Base-by-base conservation (phyloP, 2,329 filamentous ascomycete species). In the Amauroascus verrucosus region DNA sequence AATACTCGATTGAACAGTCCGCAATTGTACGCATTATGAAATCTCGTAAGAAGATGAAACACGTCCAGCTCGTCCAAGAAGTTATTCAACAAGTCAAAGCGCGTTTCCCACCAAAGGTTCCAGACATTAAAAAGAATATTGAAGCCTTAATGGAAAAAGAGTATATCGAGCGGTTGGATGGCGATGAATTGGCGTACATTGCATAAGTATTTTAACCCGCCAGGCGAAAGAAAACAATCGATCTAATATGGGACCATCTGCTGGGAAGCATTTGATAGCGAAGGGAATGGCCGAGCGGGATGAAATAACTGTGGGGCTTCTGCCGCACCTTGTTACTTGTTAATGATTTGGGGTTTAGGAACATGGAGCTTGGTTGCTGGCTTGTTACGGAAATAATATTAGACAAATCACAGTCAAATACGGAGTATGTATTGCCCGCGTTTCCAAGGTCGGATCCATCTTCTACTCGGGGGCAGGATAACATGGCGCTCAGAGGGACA, bases 11-110 rank as follows among this genome's bases (percentile, higher is more conserved):
- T 57, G 20, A 22, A 22, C 8, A 98, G 91, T 97, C 93, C 58
- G 90, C 91, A 22, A 97, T 98, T 69, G 93, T 98, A 54, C 88
- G 93, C 65, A 96, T 98, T 75, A 98, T 98, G 93, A 98, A 98
- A 77, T 94, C 91, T 2, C 85, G 93, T 57, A 97, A 98, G 82
- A 88, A 85, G 75, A 94, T 97, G 88, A 97, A 96, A 81, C 91
- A 98, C 73, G 83, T 85, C 57, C 86, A 93, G 66, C 83, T 98
- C 11, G 89, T 98, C 52, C 85, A 88, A 65, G 93, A 98, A 73
- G 94, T 90, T 22, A 97, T 98, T 69, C 85, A 84, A 65, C 93
- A 97, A 71, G 96, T 98, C 69, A 88, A 86, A 68, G 84, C 83
- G 40, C 87, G 93, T 38, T 98, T 98, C 71, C 83, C 89, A 54